These are phyloP conservation scores for Populus alba DNA, from an alignment of 345 rosid genomes.

Conservation along the genomic window DNA sequence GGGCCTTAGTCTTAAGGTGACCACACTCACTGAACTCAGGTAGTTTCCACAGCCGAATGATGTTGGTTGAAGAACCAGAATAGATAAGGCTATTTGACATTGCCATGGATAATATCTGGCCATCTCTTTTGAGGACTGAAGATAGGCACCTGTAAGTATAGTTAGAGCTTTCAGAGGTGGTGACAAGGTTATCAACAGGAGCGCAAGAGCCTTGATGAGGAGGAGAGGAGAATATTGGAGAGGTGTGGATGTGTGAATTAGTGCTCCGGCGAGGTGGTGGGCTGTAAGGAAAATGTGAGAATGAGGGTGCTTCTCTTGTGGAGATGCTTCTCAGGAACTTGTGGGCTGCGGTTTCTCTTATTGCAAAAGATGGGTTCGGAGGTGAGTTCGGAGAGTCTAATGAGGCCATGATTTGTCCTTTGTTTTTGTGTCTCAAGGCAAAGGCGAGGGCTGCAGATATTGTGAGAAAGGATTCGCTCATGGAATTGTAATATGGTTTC, in stretches of 20 bases:
- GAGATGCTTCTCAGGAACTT: constrained; percentile 37
- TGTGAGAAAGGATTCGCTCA: too few relatives aligned
- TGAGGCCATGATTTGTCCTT: constrained; percentile 26
- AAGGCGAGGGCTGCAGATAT: too few relatives aligned
- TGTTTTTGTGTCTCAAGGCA: neutral
- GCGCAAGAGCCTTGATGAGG: neutral
- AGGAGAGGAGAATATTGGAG: constrained; percentile 28
- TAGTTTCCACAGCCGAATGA: constrained; percentile 46
- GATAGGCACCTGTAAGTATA: constrained; percentile 39
- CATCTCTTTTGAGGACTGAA: constrained; percentile 47
- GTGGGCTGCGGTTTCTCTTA: constrained; percentile 19
- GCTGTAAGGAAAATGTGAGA: constrained; percentile 26
- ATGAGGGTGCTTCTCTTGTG: constrained; percentile 31
- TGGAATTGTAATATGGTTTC: too few relatives aligned
- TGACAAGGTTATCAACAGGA: constrained; percentile 2
- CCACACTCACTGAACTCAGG: constrained; percentile 51
- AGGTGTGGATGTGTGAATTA: constrained; percentile 20
- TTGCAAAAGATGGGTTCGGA: constrained; percentile 43
- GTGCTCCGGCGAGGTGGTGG: constrained; percentile 36
- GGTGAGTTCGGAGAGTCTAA: constrained; percentile 35
- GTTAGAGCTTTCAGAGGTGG: neutral
- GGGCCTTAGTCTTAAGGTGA: constrained; percentile 41
- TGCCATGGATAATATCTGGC: constrained; percentile 46
- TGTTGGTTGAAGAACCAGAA: constrained; percentile 43
- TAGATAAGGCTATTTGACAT: constrained; percentile 34